Percentiles rank a stretch among this genome's conserved stretches.
phyloP scores from a whole-genome alignment of 208 protist species.

The Leishmania braziliensis region DNA sequence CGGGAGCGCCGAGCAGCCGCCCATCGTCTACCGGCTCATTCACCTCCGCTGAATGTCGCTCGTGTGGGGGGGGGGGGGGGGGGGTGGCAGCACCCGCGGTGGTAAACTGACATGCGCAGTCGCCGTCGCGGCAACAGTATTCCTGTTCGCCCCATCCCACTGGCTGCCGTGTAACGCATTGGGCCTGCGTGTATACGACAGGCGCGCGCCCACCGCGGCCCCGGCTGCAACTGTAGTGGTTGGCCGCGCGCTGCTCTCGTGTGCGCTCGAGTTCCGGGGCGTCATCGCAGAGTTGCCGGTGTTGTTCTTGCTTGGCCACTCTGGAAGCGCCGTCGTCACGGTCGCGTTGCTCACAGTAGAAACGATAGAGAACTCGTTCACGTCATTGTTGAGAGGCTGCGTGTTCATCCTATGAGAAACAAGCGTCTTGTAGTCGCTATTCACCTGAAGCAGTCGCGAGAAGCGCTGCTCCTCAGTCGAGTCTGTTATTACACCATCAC shows the following conservation, averaged over 20 bases:
- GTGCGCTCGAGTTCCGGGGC: not conserved
- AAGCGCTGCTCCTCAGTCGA: not conserved
- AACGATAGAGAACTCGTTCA: conserved; percentile 4
- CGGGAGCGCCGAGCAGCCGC: too few species aligned
- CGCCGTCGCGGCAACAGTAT: not conserved
- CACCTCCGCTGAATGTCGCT: not conserved
- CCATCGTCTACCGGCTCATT: not conserved
- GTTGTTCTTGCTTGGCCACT: conserved; percentile 1
- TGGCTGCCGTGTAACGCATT: not conserved
- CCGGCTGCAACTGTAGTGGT: not conserved
- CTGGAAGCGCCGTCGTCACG: not conserved
- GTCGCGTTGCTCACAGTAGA: conserved; percentile 10
- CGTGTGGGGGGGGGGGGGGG: not conserved
- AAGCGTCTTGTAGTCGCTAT: conserved; percentile 9
- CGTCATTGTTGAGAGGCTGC: not conserved
- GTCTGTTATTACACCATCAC: not conserved
- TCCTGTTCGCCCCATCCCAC: not conserved
- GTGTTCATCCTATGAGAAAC: conserved; percentile 1
- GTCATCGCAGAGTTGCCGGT: not conserved
- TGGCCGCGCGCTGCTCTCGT: not conserved
- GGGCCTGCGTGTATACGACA: not conserved
- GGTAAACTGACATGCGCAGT: not conserved
- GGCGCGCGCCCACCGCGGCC: not conserved
- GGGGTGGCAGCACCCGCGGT: not conserved
- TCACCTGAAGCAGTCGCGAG: not conserved